Evolutionary conservation across 225 moss, liverwort and hornwort genomes (phyloP).

Genomic region (Ulota crispa): DNA sequence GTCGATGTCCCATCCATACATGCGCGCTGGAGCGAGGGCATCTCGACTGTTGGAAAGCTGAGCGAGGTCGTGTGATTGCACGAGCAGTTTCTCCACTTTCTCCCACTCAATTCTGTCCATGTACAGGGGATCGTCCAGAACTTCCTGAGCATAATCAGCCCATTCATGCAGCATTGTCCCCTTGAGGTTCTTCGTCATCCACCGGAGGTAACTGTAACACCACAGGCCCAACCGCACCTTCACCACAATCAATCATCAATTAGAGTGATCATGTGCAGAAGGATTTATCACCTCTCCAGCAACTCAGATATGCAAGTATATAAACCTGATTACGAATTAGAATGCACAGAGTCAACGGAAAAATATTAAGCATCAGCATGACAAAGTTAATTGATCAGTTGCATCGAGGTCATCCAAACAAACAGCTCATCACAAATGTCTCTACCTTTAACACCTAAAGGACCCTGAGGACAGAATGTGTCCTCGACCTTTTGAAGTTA

Average conservation of each 20-base stretch:
- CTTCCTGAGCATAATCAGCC: conserved; percentile 77
- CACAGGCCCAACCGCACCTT: conserved; percentile 44
- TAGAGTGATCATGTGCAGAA: conserved; percentile 18
- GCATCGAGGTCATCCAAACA: neutral
- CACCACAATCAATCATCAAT: conserved; percentile 34
- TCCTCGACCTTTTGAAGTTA: too few relatives aligned
- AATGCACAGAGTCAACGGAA: neutral
- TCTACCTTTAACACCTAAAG: too few relatives aligned
- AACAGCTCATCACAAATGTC: neutral
- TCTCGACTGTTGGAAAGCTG: conserved; percentile 54
- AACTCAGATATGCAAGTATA: conserved; percentile 4
- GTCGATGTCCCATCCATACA: conserved; percentile 86
- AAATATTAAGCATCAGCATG: neutral
- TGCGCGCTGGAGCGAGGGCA: conserved; percentile 75
- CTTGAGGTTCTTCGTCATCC: conserved; percentile 83
- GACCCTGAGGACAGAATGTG: too few relatives aligned
- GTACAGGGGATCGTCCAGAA: conserved; percentile 74
- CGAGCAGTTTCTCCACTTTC: conserved; percentile 77
- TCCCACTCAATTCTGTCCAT: conserved; percentile 91
- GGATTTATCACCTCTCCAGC: neutral
- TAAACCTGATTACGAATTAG: neutral
- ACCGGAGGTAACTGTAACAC: conserved; percentile 72
- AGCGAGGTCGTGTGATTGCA: conserved; percentile 64
- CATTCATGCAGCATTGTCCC: conserved; percentile 63
- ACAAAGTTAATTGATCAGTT: neutral